These are phyloP conservation scores for Thalassiosira gravida DNA, from an alignment of 352 stramenopile species.

Conservation along the genomic window DNA sequence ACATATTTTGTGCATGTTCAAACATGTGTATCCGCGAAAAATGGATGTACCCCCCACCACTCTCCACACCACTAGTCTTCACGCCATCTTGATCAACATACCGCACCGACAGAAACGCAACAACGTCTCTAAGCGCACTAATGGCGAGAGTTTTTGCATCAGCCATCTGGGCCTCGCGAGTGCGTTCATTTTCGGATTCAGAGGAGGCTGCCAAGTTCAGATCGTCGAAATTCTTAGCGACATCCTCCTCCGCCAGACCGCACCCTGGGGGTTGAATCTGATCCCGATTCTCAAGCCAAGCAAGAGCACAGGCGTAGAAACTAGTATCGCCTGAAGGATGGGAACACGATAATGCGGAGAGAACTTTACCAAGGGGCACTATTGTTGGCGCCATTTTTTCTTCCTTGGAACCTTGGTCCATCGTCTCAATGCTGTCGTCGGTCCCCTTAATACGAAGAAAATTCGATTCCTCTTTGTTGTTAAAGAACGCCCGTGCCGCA, in stretches of 20 bases:
- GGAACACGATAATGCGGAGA: slow-evolving; percentile 43
- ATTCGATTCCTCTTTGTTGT: not conserved
- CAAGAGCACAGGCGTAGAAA: slow-evolving; percentile 80
- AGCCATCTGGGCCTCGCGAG: slow-evolving; percentile 6
- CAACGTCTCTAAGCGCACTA: slow-evolving; percentile 40
- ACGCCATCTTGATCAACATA: slow-evolving; percentile 22
- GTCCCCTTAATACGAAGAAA: slow-evolving; percentile 14
- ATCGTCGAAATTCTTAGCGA: not conserved
- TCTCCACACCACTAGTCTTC: not conserved
- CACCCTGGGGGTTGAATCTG: slow-evolving; percentile 72
- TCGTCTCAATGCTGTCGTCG: not conserved
- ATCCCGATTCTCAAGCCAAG: slow-evolving; percentile 71
- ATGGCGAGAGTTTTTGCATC: slow-evolving; percentile 48
- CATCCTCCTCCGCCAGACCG: slow-evolving; percentile 48
- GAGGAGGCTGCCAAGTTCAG: not conserved
- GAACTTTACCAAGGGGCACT: slow-evolving; percentile 36
- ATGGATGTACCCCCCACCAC: slow-evolving; percentile 18
- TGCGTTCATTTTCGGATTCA: slow-evolving; percentile 10
- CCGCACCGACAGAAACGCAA: slow-evolving; percentile 40
- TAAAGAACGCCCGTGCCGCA: slow-evolving; percentile 5
- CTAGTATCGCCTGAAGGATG: slow-evolving; percentile 34
- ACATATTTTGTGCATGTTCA: slow-evolving; percentile 38
- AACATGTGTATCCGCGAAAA: slow-evolving; percentile 45
- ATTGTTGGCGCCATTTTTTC: slow-evolving; percentile 7
- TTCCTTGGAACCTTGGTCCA: not conserved